Evolutionary conservation across 345 rosid species (phyloP), one percentile per base, ranked within the genome.

Genomic region (Eucalyptus sideroxylon): DNA sequence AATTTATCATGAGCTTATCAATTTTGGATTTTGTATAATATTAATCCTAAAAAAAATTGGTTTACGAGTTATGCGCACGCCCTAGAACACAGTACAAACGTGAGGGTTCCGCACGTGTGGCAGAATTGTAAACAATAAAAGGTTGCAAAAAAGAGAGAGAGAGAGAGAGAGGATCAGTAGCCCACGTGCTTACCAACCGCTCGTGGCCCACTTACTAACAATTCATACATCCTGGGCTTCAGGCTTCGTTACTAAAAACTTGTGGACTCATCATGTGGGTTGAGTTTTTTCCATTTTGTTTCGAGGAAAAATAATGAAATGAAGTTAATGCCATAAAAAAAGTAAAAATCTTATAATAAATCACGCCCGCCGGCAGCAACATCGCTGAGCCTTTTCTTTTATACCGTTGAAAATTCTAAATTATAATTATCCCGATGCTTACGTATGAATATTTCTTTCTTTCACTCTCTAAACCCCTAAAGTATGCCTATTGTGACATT

Each of bases 101-200:
- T 13, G 69, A 30, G 34, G 16, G 34, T 30, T 13, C 69, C 69
- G 69, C 34, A 62, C 69, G 34, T 13, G 69, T 62, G 69, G 34
- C 16, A 62, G 31, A 62, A 12, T 13, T 30, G 31, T 30, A 31
- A 7, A 12, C 9, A 62, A 6, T n/a, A 30, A 62, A 62, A 62
- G 69, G 69, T 56, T 62, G 69, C 69, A 13, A 62, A 60, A 26
- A 1, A 24, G 0, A 53, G 0, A 6, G 0, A 7, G 0, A 14
- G 16, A 50, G 16, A 19, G 59, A 53, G 24, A 60, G 2, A 27
- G 15, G n/a, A 60, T 60, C 67, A 60, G 0, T 5, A 60, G 67
- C 67, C 31, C 62, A 60, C 67, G 67, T 60, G 30, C 62, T 23
- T 56, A 23, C 62, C 30, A 56, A 4, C 13, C 12, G 13, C 27